Evolutionary conservation across 2,329 filamentous ascomycete genomes (phyloP), one percentile per base, ranked within the genome.

Genomic region (Emmonsiellopsis sp.): DNA sequence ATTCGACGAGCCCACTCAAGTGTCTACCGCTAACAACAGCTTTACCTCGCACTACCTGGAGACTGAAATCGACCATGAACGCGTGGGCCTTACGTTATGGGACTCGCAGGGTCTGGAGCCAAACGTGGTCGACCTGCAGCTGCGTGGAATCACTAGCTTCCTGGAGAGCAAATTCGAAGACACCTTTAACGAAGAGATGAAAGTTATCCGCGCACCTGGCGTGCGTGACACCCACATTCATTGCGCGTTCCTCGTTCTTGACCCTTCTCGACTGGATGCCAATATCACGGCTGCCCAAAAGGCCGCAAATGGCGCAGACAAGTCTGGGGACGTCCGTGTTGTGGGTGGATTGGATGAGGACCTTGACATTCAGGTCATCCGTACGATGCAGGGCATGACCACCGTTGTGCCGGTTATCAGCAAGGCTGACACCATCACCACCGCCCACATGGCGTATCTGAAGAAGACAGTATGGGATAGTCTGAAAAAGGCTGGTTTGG

Each of bases 131-230:
- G 93, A 97, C 68, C 81, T 97, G 59, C 93, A 98, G 71, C 77
- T 98, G 60, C 84, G 91, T 56, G 89, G 95, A 67, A 91, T 97
- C 77, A 85, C 87, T 36, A 80, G 86, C 7, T 98, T 98, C 73
- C 77, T 98, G 55, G 93, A 98, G 76, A 92, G 87, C 76, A 97
- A 97, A 71, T 98, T 98, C 62, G 92, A 98, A 69, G 93, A 98
- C 65, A 97, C 93, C 0, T 95, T 98, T 68, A 83, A 83, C 48
- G 93, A 98, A 72, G 93, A 98, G 75, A 95, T 95, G 80, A 97
- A 96, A 76, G 91, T 98, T 46, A 79, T 96, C 57, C 87, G 93
- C 63, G 90, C 91, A 51, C 92, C 93, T 31, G 92, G 91, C 53
- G 87, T 88, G 59, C 88, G 90, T 68, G 93, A 98, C 74, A 96